These are phyloP conservation scores for Xylaria sp. DNA, from an alignment of 2,329 filamentous ascomycete species.

Conservation along the genomic window DNA sequence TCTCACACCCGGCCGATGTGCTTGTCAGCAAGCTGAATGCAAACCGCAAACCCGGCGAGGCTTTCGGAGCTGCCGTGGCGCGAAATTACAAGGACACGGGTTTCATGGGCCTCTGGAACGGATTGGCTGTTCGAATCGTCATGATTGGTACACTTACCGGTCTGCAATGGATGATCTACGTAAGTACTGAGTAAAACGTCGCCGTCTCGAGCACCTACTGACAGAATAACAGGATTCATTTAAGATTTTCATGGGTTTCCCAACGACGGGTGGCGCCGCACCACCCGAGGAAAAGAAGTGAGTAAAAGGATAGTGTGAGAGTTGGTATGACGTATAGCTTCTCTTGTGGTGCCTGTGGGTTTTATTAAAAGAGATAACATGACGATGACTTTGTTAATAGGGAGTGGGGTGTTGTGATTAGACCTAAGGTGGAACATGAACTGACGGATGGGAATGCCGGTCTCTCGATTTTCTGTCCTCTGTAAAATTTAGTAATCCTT, in stretches of 20 bases:
- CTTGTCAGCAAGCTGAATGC: conserved; percentile 94
- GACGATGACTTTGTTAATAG: not conserved
- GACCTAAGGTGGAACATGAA: not conserved
- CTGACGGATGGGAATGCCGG: not conserved
- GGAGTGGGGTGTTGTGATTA: not conserved
- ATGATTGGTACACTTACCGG: conserved; percentile 87
- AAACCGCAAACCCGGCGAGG: conserved; percentile 75
- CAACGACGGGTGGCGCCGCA: conserved; percentile 75
- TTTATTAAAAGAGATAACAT: no score
- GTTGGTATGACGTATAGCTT: not conserved
- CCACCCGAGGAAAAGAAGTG: conserved; percentile 58
- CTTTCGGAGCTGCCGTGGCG: conserved; percentile 74
- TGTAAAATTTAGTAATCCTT: conserved; percentile 9
- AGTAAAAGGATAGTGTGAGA: conserved; percentile 33
- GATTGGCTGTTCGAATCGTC: conserved; percentile 80
- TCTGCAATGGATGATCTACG: conserved; percentile 93
- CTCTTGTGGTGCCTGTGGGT: no score
- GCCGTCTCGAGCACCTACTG: conserved; percentile 18
- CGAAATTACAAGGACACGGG: conserved; percentile 89
- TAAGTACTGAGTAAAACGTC: conserved; percentile 47
- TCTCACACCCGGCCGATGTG: conserved; percentile 81
- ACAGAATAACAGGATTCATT: conserved; percentile 68
- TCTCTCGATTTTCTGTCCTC: not conserved
- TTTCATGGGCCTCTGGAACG: conserved; percentile 89
- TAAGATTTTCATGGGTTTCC: conserved; percentile 88